Base-by-base conservation (phyloP, 2,329 filamentous ascomycete genomes). In the Colletotrichum spaethianum region DNA sequence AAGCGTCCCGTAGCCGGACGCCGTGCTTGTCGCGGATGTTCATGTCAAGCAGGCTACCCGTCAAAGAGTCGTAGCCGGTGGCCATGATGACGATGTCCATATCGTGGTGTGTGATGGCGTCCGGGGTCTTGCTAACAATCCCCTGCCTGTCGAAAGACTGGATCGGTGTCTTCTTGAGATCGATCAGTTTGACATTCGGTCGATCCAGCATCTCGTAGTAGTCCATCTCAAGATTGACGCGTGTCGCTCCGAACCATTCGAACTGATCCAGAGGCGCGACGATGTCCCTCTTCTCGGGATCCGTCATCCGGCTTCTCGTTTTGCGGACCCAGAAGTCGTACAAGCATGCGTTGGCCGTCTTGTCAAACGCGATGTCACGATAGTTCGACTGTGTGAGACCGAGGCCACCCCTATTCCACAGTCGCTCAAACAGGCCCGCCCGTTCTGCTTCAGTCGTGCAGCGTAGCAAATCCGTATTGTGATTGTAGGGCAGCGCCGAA, bases 351-450 rank as follows among this genome's bases (percentile, higher is more conserved):
- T 73, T 74, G 7, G 42, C 71, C 11, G 8, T 38, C 44, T 56
- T 56, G n/a, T 74, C 62, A 3, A 56, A 3, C 4, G 31, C 2
- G 6, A 68, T 36, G 1, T 74, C 70, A 0, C 6, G 18, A 56
- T 87, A 90, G 8, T 79, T 83, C 7, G 75, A 79, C 1, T 85
- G 78, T 81, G 84, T 85, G 73, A 83, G 83, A 2, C 78, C 76
- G 74, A 88, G 88, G 2, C 85, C 86, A 3, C 86, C 87, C 1
- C 81, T 73, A 0, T 78, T 59, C 82, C 83, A 89, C 0, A 86
- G 76, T 6, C 81, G 75, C 63, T 88, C 82, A 63, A 81, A 86
- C 11, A 84, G 77, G 18, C 79, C 80, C 60, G 84, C 78, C 3
- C 84, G 81, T 69, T 89, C 81, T 56, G 84, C 82, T 0, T 80